A percentile compares a stretch with the other conserved stretches of the same genome.
These are phyloP conservation scores for Aspergillus pseudoviridinutans DNA, from an alignment of 2,329 filamentous ascomycete genomes.

Conservation along the genomic window DNA sequence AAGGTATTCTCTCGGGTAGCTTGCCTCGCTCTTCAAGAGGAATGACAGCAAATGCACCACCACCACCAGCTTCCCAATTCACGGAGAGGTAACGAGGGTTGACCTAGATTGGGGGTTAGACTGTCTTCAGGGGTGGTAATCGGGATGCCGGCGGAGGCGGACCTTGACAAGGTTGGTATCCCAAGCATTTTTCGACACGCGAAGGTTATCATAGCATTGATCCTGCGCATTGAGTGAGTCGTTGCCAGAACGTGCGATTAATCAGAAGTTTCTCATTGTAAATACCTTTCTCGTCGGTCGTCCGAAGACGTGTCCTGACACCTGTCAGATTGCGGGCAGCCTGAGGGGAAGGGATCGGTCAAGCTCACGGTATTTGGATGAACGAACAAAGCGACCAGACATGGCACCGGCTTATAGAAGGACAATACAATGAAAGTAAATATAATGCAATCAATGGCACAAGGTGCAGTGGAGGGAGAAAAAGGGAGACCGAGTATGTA, in stretches of 20 bases:
- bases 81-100: conserved; percentile 95
- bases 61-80: conserved; percentile 97
- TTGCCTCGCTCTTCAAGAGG: conserved; percentile 85
- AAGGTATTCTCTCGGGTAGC: conserved; percentile 83
- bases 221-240: conserved; percentile 51
- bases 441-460: conserved; percentile 2
- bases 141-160: conserved; percentile 34
- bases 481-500: conserved; percentile 3
- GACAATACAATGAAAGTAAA: conserved; percentile 10
- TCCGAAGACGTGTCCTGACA: conserved; percentile 86
- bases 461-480: conserved; percentile 15
- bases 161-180: conserved; percentile 98
- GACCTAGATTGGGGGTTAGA: conserved; percentile 53
- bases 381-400: conserved; percentile 69
- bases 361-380: conserved; percentile 67
- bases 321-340: conserved; percentile 28
- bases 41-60: conserved; percentile 94
- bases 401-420: conserved; percentile 39
- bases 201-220: conserved; percentile 96
- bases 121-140: conserved; percentile 13
- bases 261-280: neutral
- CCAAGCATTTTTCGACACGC: conserved; percentile 98
- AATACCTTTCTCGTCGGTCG: conserved; percentile 79
- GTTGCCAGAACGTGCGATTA: neutral
- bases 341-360: conserved; percentile 8